These are phyloP conservation scores for Botryobasidium botryosum DNA, from an alignment of 768 basidiomycete genomes.

Conservation along the genomic window DNA sequence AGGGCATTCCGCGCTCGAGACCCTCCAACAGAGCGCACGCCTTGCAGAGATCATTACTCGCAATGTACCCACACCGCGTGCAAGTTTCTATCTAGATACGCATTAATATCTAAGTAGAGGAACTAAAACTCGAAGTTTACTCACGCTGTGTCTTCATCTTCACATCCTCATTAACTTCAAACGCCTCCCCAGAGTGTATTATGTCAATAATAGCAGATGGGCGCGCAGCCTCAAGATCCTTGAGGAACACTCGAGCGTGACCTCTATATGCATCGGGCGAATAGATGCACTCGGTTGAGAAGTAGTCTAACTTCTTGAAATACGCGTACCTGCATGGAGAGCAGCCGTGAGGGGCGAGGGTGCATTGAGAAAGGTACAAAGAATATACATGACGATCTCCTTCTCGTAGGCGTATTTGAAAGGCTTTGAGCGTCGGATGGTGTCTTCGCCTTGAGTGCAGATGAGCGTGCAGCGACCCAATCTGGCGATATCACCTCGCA, in stretches of 20 bases:
- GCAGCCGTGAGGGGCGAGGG: slow-evolving; percentile 1
- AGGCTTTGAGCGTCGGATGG: slow-evolving; percentile 94
- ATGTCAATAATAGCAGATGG: slow-evolving; percentile 96
- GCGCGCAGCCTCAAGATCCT: slow-evolving; percentile 85
- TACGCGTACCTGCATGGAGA: slow-evolving; percentile 70
- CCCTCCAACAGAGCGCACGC: slow-evolving; percentile 85
- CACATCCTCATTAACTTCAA: slow-evolving; percentile 73
- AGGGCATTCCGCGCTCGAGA: slow-evolving; percentile 63
- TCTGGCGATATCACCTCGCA: slow-evolving; percentile 93
- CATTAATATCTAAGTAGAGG: slow-evolving; percentile 4
- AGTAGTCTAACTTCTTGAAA: slow-evolving; percentile 98
- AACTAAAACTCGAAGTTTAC: slow-evolving; percentile 16
- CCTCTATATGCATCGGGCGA: slow-evolving; percentile 97
- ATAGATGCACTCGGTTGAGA: slow-evolving; percentile 98
- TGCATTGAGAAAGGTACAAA: slow-evolving; percentile 6
- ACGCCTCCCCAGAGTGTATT: slow-evolving; percentile 89
- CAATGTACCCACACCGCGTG: slow-evolving; percentile 85
- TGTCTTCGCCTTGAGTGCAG: slow-evolving; percentile 91
- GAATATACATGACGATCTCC: slow-evolving; percentile 83
- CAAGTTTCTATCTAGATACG: slow-evolving; percentile 51
- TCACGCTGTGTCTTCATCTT: slow-evolving; percentile 64
- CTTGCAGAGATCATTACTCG: slow-evolving; percentile 92
- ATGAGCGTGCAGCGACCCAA: slow-evolving; percentile 87
- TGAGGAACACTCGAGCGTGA: slow-evolving; percentile 84
- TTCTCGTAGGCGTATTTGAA: slow-evolving; percentile 99